Conservation (phyloP, 169 alveolate species). For the Plasmodium sp. region DNA sequence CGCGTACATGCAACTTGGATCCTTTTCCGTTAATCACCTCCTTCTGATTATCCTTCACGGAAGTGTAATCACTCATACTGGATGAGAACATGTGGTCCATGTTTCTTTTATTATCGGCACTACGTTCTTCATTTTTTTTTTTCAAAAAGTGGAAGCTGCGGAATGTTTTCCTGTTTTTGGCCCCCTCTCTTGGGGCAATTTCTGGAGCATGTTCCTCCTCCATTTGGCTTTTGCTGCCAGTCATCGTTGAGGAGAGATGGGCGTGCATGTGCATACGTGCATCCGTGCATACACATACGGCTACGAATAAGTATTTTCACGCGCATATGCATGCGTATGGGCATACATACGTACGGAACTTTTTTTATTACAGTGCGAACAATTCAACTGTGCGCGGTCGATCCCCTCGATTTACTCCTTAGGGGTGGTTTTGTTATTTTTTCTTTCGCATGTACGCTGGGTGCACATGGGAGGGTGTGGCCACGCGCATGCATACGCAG, state of each 20-base stretch:
- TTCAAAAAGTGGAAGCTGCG: not conserved
- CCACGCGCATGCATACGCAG: not conserved
- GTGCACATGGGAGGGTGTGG: not conserved
- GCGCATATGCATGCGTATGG: not conserved
- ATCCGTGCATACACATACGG: not conserved
- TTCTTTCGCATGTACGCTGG: not conserved
- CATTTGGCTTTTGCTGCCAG: not conserved
- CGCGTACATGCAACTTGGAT: not conserved
- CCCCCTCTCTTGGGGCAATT: not conserved
- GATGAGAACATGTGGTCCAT: not conserved
- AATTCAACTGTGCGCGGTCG: not conserved
- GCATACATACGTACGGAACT: not conserved
- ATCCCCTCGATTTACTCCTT: not conserved
- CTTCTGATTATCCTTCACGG: not conserved
- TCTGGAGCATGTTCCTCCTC: not conserved
- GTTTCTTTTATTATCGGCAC: not conserved
- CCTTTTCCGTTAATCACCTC: not conserved
- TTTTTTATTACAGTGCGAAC: not conserved
- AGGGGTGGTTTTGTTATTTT: not conserved
- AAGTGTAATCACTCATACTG: not conserved
- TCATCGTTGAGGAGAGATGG: not conserved
- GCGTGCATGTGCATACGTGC: not conserved
- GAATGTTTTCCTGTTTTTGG: not conserved
- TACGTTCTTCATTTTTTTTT: slow-evolving; percentile 6
- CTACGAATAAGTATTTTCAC: not conserved